Evolutionary conservation across 1,284 basidiomycete genomes (phyloP).

Genomic region (Cutaneotrichosporon dermatis): DNA sequence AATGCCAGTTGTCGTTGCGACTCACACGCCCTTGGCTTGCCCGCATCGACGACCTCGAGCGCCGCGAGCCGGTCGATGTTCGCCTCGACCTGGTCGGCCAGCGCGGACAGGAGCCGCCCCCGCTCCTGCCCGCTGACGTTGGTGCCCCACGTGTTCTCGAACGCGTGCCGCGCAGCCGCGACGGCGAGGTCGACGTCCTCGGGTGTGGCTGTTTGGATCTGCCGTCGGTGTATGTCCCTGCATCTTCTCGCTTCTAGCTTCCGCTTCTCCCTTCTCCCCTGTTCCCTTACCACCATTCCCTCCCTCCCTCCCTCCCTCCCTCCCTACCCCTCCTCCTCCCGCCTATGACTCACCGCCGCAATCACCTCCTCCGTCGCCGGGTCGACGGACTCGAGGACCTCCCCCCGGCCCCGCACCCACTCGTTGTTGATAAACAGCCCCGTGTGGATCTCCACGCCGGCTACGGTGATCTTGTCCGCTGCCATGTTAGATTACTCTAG

Average conservation of each 20-base stretch:
- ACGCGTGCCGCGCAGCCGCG: slow-evolving; percentile 71
- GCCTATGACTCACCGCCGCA: slow-evolving; percentile 22
- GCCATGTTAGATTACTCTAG: not conserved
- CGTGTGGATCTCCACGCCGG: slow-evolving; percentile 9
- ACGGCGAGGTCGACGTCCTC: slow-evolving; percentile 79
- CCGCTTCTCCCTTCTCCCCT: no score
- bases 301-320: slow-evolving; percentile 18
- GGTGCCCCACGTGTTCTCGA: slow-evolving; percentile 62
- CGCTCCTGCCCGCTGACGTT: slow-evolving; percentile 71
- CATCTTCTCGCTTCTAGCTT: no score
- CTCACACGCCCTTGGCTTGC: slow-evolving; percentile 74
- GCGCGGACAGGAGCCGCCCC: slow-evolving; percentile 67
- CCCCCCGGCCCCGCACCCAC: slow-evolving; percentile 27
- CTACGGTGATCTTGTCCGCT: not conserved
- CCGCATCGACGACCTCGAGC: slow-evolving; percentile 72
- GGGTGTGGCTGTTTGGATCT: slow-evolving; percentile 19
- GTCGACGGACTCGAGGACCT: slow-evolving; percentile 30
- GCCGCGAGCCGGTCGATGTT: slow-evolving; percentile 64
- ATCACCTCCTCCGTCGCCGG: slow-evolving; percentile 57
- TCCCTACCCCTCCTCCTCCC: not conserved
- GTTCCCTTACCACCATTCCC: no score
- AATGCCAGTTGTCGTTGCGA: slow-evolving; percentile 32
- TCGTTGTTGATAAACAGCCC: slow-evolving; percentile 34
- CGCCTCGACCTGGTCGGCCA: slow-evolving; percentile 85
- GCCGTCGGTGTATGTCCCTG: slow-evolving; percentile 8